Percentiles rank a stretch among this genome's conserved stretches.
Evolutionary conservation across 1,139 yeast species (phyloP).

Genomic region (Sugiyamaella paludigena): DNA sequence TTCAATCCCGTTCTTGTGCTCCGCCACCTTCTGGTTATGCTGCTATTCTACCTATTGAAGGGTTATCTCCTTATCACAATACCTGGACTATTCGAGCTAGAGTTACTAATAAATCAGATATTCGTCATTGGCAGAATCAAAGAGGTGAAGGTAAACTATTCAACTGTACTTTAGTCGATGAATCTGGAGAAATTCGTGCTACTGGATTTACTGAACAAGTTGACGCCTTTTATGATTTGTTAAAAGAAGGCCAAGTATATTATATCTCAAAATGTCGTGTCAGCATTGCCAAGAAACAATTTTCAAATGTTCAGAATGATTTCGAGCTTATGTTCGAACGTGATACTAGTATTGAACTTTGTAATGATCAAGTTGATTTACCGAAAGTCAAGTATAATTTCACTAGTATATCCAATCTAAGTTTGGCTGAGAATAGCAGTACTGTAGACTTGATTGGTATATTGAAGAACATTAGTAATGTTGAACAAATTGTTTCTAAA

Average conservation of each 20-base stretch:
- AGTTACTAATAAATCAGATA: constrained; percentile 81
- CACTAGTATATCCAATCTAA: constrained; percentile 64
- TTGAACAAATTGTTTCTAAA: constrained; percentile 83
- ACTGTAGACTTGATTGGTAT: constrained; percentile 82
- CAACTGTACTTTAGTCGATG: constrained; percentile 84
- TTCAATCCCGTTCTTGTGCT: not conserved
- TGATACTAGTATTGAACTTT: constrained; percentile 72
- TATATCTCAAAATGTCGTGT: constrained; percentile 80
- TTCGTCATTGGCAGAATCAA: constrained; percentile 83
- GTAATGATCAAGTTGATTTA: constrained; percentile 59
- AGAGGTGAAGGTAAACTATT: constrained; percentile 89
- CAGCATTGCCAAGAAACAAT: constrained; percentile 80
- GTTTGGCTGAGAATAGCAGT: constrained; percentile 60
- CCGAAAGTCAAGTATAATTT: constrained; percentile 81
- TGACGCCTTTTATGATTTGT: constrained; percentile 65
- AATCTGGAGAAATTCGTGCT: constrained; percentile 94
- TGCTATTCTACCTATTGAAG: constrained; percentile 68
- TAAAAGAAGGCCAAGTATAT: constrained; percentile 89
- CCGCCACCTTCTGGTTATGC: constrained; percentile 1
- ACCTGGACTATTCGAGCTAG: constrained; percentile 93
- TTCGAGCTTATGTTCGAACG: constrained; percentile 82
- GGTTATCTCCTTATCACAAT: constrained; percentile 85
- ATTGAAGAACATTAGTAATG: constrained; percentile 69
- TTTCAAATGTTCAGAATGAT: constrained; percentile 79
- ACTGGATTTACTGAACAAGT: constrained; percentile 91